Base-by-base conservation (phyloP, 768 basidiomycete genomes). In the Agrocybe praecox region DNA sequence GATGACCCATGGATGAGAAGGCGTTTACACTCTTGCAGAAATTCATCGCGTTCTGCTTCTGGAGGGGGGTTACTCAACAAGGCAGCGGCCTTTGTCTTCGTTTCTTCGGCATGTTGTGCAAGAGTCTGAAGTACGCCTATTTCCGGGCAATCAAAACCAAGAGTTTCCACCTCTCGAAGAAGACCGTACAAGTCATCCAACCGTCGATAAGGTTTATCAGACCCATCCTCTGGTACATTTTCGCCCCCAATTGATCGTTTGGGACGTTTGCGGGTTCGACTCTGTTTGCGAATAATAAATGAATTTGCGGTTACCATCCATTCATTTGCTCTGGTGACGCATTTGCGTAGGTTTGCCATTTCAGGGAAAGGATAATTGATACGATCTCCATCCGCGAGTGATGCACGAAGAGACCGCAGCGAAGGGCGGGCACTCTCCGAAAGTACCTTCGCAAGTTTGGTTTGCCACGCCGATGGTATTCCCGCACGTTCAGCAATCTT, bases 321-420 rank as follows among this genome's bases (percentile, higher is more conserved):
- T 65, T 90, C 89, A 60, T 87, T 92, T 18, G 90, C 94, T 59
- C 85, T 80, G 44, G 70, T 82, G 51, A 98, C 92, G 65, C 92
- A 92, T 71, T 86, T 90, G 45, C 88, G 83, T 34, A 98, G 81
- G 46, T 82, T 74, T 24, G 75, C 71, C 53, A 95, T 78, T 70
- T 96, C 92, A 1, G 85, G 79, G 14, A 96, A 80, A 29, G 80
- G 78, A 66, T 85, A 85, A 55, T 83, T 88, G 70, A 96, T 92
- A 53, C 89, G 90, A 62, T 97, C 94, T 14, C 90, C 96, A 69
- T 97, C 96, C 0, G 89, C 84, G 22, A 94, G 79, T n/a, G 95
- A 74, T 8, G 90, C 86, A 40, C 90, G 86, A 56, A 98, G 82
- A 33, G 83, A 84, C 36, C 91, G 89, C 33, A 96, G 81, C 0